These are phyloP conservation scores for Trypanosoma avium DNA, from an alignment of 208 protist species.

Conservation along the genomic window DNA sequence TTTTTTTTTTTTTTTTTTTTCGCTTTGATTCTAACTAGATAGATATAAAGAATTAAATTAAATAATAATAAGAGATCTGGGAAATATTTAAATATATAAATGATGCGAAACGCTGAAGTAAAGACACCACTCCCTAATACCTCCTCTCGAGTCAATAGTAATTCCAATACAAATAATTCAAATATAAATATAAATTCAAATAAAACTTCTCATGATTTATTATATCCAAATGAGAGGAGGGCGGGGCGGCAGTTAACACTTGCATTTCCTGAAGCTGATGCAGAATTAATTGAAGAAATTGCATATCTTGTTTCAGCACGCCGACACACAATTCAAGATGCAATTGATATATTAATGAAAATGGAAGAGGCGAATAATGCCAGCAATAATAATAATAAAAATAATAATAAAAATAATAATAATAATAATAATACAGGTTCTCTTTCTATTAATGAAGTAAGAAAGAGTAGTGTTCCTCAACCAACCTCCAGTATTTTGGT, in stretches of 20 bases:
- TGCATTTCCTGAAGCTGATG: slow-evolving; percentile 42
- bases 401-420: neutral
- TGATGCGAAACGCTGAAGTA: too few species aligned
- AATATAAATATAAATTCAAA: neutral
- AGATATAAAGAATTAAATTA: too few species aligned
- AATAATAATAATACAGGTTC: slow-evolving; percentile 3
- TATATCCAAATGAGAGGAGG: slow-evolving; percentile 39
- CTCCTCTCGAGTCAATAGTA: neutral
- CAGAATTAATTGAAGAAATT: slow-evolving; percentile 37
- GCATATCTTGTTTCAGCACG: slow-evolving; percentile 51
- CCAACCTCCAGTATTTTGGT: too few species aligned
- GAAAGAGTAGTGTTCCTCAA: too few species aligned
- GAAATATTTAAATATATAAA: too few species aligned
- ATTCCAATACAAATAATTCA: neutral
- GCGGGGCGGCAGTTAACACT: slow-evolving; percentile 35
- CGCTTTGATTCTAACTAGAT: too few species aligned
- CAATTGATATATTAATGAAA: slow-evolving; percentile 32
- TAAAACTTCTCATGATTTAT: neutral
- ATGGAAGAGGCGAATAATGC: slow-evolving; percentile 6
- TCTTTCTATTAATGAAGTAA: too few species aligned
- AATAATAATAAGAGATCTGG: too few species aligned
- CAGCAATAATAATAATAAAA: neutral
- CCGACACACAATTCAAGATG: slow-evolving; percentile 59
- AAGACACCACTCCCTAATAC: too few species aligned
- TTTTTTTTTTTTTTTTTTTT: too few species aligned